These are phyloP conservation scores for Hortiboletus flavorubellus DNA, from an alignment of 768 basidiomycete species.

Conservation along the genomic window DNA sequence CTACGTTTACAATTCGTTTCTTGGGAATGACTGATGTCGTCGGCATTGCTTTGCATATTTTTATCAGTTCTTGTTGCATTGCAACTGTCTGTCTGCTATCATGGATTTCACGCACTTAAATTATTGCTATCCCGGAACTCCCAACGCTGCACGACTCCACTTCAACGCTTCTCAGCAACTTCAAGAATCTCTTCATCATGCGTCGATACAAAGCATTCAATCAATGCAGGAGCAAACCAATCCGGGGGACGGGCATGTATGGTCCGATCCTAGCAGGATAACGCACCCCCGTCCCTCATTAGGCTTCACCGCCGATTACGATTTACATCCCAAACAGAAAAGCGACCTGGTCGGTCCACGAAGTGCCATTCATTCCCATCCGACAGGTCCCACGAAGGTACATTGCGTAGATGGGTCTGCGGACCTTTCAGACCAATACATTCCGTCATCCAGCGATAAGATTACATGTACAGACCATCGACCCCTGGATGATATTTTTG, in stretches of 20 bases:
- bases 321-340: not conserved
- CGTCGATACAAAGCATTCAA: not conserved
- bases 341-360: not conserved
- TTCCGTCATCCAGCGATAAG: slow-evolving; percentile 29
- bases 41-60: not conserved
- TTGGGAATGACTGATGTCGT: not conserved
- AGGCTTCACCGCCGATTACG: not conserved
- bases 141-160: not conserved
- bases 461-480: slow-evolving; percentile 27
- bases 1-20: not conserved
- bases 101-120: slow-evolving; percentile 22
- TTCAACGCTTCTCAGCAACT: not conserved
- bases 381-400: not conserved
- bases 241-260: not conserved
- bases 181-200: not conserved
- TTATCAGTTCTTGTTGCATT: not conserved
- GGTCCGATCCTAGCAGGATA: not conserved
- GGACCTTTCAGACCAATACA: slow-evolving; percentile 20
- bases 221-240: not conserved
- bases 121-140: slow-evolving; percentile 10
- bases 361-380: not conserved
- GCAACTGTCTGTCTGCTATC: not conserved
- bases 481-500: slow-evolving; percentile 29
- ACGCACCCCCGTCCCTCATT: not conserved
- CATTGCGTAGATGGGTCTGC: not conserved